Evolutionary conservation across 2,329 filamentous ascomycete species (phyloP).

Genomic region (Venturia carpophila): DNA sequence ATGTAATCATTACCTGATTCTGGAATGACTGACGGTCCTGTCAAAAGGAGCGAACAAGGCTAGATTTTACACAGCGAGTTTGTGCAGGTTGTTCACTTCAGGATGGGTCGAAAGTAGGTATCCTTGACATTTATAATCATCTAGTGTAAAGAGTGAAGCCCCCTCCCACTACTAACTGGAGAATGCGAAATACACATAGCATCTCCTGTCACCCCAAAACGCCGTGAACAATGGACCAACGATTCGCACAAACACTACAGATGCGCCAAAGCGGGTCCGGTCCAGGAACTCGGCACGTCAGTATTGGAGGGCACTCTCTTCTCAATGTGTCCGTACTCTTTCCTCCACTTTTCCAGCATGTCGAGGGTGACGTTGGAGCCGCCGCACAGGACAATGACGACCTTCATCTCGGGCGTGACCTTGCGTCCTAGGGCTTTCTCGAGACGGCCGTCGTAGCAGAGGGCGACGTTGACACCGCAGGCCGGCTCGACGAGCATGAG

Average conservation of each 20-base stretch:
- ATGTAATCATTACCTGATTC: not conserved
- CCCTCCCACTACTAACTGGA: too few relatives aligned
- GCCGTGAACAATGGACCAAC: too few relatives aligned
- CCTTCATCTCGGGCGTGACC: constrained; percentile 57
- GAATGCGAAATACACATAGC: too few relatives aligned
- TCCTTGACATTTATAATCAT: too few relatives aligned
- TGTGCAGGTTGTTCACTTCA: too few relatives aligned
- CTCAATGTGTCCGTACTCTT: constrained; percentile 11
- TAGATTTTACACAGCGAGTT: too few relatives aligned
- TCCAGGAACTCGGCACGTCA: constrained; percentile 9
- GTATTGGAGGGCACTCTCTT: not conserved
- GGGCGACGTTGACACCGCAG: constrained; percentile 72
- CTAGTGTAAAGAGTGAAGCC: too few relatives aligned
- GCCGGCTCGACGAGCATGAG: constrained; percentile 73
- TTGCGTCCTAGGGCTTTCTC: constrained; percentile 52
- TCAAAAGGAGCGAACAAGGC: too few relatives aligned
- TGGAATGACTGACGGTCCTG: too few relatives aligned
- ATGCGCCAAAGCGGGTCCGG: not conserved
- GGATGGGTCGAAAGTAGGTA: too few relatives aligned
- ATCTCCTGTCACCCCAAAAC: too few relatives aligned
- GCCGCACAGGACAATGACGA: constrained; percentile 82
- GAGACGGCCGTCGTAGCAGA: constrained; percentile 56
- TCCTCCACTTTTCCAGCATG: constrained; percentile 41
- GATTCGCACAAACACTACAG: too few relatives aligned
- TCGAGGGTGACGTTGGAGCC: constrained; percentile 45